Evolutionary conservation across 164 flowering plant genomes (phyloP).

Genomic region (Annona cherimola): DNA sequence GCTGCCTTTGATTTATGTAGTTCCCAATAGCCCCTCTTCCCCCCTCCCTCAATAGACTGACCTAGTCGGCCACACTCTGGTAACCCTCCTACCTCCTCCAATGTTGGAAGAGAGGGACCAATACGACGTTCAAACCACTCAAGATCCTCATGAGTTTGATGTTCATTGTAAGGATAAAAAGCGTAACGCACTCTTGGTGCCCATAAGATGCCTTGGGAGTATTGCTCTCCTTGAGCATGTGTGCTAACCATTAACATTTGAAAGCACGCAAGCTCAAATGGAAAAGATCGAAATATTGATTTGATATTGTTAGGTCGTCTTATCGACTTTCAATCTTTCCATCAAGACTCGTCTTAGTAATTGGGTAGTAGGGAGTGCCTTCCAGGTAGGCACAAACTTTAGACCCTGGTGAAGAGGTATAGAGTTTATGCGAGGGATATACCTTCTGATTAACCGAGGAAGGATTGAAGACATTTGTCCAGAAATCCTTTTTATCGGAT

Average conservation of each 20-base stretch:
- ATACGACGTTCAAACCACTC: neutral
- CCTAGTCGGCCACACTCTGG: neutral
- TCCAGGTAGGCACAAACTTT: neutral
- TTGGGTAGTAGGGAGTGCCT: neutral
- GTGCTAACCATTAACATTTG: too few relatives aligned
- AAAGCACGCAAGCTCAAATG: too few relatives aligned
- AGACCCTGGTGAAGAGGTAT: neutral
- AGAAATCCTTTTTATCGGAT: too few relatives aligned
- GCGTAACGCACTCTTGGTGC: neutral
- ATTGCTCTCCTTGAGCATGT: too few relatives aligned
- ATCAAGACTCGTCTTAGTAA: neutral
- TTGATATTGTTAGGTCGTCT: too few relatives aligned
- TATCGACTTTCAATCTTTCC: too few relatives aligned
- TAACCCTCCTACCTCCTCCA: neutral
- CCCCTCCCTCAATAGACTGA: neutral
- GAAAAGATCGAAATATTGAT: too few relatives aligned
- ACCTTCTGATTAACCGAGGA: too few relatives aligned
- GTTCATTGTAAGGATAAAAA: neutral
- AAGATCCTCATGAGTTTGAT: neutral
- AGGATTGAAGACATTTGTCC: too few relatives aligned
- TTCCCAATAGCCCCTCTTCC: conserved; percentile 1
- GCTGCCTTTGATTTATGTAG: neutral
- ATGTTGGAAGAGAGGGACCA: neutral
- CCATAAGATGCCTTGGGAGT: too few relatives aligned
- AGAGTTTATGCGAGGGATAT: neutral